Conservation (phyloP, 768 basidiomycete genomes). For the Hygrocybe coccinea region DNA sequence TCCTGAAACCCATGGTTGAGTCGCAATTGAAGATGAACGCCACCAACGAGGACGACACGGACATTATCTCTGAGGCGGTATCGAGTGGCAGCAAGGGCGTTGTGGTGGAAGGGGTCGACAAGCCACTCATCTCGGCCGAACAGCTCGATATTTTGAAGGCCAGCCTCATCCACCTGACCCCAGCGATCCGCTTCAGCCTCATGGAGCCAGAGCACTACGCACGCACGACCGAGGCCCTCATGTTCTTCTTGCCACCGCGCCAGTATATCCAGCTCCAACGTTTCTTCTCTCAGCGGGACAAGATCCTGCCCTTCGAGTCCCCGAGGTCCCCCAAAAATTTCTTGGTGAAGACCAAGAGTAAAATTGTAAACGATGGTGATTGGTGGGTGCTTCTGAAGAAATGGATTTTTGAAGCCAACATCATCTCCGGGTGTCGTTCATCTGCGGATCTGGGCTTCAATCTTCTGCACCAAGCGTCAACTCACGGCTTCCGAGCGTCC, state of each 20-base stretch:
- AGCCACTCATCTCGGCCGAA: background rate
- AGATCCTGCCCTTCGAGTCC: background rate
- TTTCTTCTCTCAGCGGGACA: constrained; percentile 4
- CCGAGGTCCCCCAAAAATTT: background rate
- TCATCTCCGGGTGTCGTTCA: constrained; percentile 3
- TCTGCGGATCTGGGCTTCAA: background rate
- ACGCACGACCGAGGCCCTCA: background rate
- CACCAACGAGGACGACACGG: constrained; percentile 2
- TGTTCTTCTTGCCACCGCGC: background rate
- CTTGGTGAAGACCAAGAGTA: background rate
- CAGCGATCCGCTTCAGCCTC: constrained; percentile 4
- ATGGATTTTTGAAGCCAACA: background rate
- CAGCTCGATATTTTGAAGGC: background rate
- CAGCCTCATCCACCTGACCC: constrained; percentile 3
- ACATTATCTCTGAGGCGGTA: constrained; percentile 1
- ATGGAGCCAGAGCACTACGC: background rate
- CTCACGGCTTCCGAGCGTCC: background rate
- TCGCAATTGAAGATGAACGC: constrained; percentile 5
- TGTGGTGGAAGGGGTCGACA: background rate
- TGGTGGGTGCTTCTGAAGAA: constrained; percentile 1
- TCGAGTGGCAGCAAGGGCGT: background rate
- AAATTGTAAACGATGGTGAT: constrained; percentile 1
- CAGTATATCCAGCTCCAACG: constrained; percentile 4
- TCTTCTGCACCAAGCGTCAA: constrained; percentile 4
- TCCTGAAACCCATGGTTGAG: background rate